phyloP scores from a whole-genome alignment of 306 rosid genomes.

The Lagenaria siceraria region DNA sequence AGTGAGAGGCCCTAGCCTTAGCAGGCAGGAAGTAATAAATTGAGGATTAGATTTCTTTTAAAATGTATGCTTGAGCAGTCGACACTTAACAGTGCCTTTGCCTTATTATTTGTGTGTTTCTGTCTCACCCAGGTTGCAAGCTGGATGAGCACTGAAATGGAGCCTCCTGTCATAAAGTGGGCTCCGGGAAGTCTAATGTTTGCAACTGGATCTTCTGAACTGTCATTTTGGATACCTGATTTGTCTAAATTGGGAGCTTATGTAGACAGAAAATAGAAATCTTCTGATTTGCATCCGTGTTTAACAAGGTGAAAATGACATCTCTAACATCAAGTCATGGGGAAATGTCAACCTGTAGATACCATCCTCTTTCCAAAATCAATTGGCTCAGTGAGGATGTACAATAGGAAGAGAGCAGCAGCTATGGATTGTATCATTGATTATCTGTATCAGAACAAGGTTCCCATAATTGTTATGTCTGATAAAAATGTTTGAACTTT shows the following conservation, averaged over 20 bases:
- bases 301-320: neutral
- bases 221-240: slow-evolving; percentile 91
- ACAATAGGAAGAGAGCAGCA: neutral
- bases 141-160: slow-evolving; percentile 88
- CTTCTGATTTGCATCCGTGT: neutral
- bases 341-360: neutral
- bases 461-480: too few relatives aligned
- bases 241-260: slow-evolving; percentile 80
- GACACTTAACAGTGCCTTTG: neutral
- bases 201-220: slow-evolving; percentile 80
- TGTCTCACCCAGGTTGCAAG: slow-evolving; percentile 49
- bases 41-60: neutral
- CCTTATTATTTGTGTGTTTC: neutral
- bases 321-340: neutral
- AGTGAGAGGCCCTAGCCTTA: neutral
- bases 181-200: slow-evolving; percentile 93
- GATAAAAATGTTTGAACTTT: neutral
- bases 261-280: slow-evolving; percentile 63
- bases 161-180: slow-evolving; percentile 88
- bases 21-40: neutral
- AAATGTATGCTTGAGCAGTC: neutral
- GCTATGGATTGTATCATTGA: neutral
- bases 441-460: neutral
- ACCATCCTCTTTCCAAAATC: neutral
- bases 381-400: neutral